Percentiles rank a stretch among this genome's conserved stretches.
phyloP scores from a whole-genome alignment of 495 filamentous ascomycete species.

The Hypoxylon perforatum region DNA sequence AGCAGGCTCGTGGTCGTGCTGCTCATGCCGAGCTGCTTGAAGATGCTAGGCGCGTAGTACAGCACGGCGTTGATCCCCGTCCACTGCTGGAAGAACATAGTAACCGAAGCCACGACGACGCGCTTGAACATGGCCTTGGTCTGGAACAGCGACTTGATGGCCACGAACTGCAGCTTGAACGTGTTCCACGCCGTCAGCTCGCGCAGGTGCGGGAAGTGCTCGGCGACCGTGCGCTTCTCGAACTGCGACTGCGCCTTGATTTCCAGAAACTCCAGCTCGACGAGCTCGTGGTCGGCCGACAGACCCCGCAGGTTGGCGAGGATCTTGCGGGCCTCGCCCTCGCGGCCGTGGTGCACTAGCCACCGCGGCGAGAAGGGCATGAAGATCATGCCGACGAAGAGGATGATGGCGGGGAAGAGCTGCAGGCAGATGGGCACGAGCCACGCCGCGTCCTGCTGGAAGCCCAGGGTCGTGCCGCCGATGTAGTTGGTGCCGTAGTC shows the following conservation, averaged over 20 bases:
- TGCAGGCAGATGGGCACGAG: slow-evolving; percentile 73
- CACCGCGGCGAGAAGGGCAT: slow-evolving; percentile 86
- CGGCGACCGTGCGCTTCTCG: slow-evolving; percentile 77
- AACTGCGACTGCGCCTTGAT: slow-evolving; percentile 83
- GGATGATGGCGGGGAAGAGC: slow-evolving; percentile 66
- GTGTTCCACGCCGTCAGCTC: slow-evolving; percentile 68
- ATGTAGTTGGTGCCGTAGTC: slow-evolving; percentile 83
- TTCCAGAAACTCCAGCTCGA: slow-evolving; percentile 82
- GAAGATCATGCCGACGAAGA: slow-evolving; percentile 78
- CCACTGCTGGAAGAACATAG: slow-evolving; percentile 84
- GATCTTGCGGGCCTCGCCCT: slow-evolving; percentile 74
- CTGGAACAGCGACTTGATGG: slow-evolving; percentile 77
- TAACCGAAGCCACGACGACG: slow-evolving; percentile 73
- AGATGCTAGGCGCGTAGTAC: slow-evolving; percentile 80
- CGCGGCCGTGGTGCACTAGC: slow-evolving; percentile 78
- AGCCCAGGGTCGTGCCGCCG: slow-evolving; percentile 69
- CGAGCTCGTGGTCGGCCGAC: slow-evolving; percentile 67
- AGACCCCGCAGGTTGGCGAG: slow-evolving; percentile 74
- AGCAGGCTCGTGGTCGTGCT: slow-evolving; percentile 73
- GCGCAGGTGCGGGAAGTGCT: slow-evolving; percentile 74
- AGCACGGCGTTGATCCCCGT: slow-evolving; percentile 78
- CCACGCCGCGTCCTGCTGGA: slow-evolving; percentile 77
- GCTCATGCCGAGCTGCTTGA: slow-evolving; percentile 72
- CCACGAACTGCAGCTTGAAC: slow-evolving; percentile 77
- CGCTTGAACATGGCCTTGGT: slow-evolving; percentile 79